Conservation (phyloP, 208 protist species). For the Trypanosoma melophagium region DNA sequence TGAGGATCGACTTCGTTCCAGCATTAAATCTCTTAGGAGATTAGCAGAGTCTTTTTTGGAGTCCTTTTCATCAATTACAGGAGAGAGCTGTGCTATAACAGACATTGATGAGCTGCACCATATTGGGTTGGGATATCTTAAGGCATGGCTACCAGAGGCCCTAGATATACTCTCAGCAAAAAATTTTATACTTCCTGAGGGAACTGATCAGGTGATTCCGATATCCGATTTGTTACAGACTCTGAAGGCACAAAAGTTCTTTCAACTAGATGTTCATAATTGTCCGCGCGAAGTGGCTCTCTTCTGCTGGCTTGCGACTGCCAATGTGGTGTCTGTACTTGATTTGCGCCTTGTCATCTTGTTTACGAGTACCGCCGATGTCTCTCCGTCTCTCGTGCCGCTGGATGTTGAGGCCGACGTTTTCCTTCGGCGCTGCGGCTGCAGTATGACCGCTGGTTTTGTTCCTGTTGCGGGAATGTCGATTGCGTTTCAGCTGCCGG, state of each 20-base stretch:
- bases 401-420: conserved; percentile 3
- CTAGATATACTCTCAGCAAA: conserved; percentile 20
- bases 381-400: neutral
- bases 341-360: conserved; percentile 16
- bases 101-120: conserved; percentile 12
- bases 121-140: conserved; percentile 29
- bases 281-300: conserved; percentile 15
- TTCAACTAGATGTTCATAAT: conserved; percentile 5
- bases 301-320: conserved; percentile 26
- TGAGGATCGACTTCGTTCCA: conserved; percentile 27
- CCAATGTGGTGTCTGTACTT: conserved; percentile 21
- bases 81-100: neutral
- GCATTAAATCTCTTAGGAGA: neutral
- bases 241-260: neutral
- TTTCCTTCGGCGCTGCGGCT: conserved; percentile 16
- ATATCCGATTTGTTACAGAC: conserved; percentile 9
- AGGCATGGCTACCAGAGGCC: conserved; percentile 32
- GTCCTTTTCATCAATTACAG: conserved; percentile 12
- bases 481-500: neutral
- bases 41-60: conserved; percentile 13
- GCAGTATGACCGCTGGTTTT: neutral
- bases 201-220: neutral
- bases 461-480: neutral
- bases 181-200: neutral
- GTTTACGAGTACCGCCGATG: neutral